These are phyloP conservation scores for Phoma herbarum DNA, from an alignment of 2,329 filamentous ascomycete genomes.

Conservation along the genomic window DNA sequence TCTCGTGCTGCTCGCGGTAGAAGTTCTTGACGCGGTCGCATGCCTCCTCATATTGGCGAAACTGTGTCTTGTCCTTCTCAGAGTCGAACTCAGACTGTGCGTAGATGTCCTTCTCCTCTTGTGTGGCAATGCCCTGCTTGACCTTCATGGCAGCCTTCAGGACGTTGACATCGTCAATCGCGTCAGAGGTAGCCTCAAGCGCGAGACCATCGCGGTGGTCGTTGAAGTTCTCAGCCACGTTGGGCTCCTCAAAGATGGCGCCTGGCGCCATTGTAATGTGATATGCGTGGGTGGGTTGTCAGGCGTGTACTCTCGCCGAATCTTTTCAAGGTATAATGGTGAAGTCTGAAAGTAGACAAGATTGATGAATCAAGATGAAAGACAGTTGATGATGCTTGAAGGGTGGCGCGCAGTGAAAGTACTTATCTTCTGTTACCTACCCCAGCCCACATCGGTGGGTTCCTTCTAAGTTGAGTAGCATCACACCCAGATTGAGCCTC, in stretches of 20 bases:
- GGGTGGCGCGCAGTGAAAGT: constrained; percentile 13
- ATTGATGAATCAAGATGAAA: neutral
- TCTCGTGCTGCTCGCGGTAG: constrained; percentile 75
- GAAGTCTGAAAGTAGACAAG: neutral
- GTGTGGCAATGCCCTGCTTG: constrained; percentile 56
- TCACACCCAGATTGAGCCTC: constrained; percentile 8
- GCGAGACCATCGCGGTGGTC: constrained; percentile 64
- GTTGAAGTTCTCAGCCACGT: constrained; percentile 55
- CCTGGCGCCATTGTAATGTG: constrained; percentile 56
- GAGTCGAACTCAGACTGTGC: constrained; percentile 73
- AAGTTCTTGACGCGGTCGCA: constrained; percentile 87
- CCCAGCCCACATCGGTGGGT: constrained; percentile 32
- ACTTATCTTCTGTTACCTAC: constrained; percentile 28
- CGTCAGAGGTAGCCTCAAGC: constrained; percentile 66
- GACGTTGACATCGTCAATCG: constrained; percentile 68
- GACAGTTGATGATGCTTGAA: constrained; percentile 6
- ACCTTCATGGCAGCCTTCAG: constrained; percentile 64
- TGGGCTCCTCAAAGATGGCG: constrained; percentile 54
- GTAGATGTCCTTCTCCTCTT: constrained; percentile 60
- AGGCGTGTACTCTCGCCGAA: constrained; percentile 22
- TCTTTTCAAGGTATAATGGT: constrained; percentile 10
- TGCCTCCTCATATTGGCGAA: constrained; percentile 83
- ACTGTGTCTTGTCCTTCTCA: constrained; percentile 79
- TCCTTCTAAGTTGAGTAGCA: constrained; percentile 16
- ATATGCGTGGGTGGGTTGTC: constrained; percentile 19